Conservation (phyloP, 805 yeast genomes). For the Zygosaccharomyces bisporus region DNA sequence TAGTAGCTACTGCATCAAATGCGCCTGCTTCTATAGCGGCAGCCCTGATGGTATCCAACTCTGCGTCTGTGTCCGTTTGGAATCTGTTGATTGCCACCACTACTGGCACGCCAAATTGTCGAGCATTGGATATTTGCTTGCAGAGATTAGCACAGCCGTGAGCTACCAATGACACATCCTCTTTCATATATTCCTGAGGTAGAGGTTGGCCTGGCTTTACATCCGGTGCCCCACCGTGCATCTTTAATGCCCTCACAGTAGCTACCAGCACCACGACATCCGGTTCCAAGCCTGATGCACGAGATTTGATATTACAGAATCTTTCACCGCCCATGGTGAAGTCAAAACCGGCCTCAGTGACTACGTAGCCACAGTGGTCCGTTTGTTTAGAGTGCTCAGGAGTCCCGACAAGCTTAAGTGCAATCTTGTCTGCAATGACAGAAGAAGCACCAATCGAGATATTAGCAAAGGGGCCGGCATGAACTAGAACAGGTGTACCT, state of each 20-base stretch:
- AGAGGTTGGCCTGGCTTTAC: slow-evolving; percentile 90
- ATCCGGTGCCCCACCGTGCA: slow-evolving; percentile 96
- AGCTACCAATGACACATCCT: slow-evolving; percentile 72
- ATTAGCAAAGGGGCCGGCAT: slow-evolving; percentile 98
- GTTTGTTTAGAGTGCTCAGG: slow-evolving; percentile 36
- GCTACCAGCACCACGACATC: slow-evolving; percentile 93
- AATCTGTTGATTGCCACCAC: slow-evolving; percentile 92
- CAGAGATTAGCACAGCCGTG: slow-evolving; percentile 83
- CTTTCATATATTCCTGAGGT: slow-evolving; percentile 75
- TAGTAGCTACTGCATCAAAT: slow-evolving; percentile 79
- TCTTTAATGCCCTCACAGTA: slow-evolving; percentile 92
- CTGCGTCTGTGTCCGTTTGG: slow-evolving; percentile 75
- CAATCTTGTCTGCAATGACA: slow-evolving; percentile 88
- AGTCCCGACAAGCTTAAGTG: slow-evolving; percentile 81
- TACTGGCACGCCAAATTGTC: slow-evolving; percentile 82
- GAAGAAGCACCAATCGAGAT: slow-evolving; percentile 96
- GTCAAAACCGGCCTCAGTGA: slow-evolving; percentile 98
- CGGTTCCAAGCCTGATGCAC: slow-evolving; percentile 83
- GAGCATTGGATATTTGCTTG: slow-evolving; percentile 85
- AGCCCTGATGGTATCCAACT: slow-evolving; percentile 71
- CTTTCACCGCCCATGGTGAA: slow-evolving; percentile 99
- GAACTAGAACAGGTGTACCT: slow-evolving; percentile 96
- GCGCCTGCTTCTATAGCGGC: slow-evolving; percentile 93
- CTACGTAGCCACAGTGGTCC: slow-evolving; percentile 71
- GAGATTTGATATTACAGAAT: slow-evolving; percentile 91